phyloP scores from a whole-genome alignment of 495 filamentous ascomycete species.

The Pseudevernia furfuracea region DNA sequence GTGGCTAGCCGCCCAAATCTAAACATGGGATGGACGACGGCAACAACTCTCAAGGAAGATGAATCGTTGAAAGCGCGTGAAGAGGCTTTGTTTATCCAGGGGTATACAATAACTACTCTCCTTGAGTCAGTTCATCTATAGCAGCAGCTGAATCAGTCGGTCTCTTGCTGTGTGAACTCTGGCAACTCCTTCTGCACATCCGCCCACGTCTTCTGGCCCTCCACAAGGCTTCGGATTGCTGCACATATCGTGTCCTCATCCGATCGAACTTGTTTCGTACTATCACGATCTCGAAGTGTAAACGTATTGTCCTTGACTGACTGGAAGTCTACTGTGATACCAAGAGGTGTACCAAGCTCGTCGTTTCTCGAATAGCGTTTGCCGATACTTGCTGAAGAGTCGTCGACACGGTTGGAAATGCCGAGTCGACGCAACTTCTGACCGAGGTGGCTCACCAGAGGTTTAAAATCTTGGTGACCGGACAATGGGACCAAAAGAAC shows the following conservation, averaged over 20 bases:
- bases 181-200: constrained; percentile 54
- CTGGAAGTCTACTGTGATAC: constrained; percentile 65
- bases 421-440: constrained; percentile 49
- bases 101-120: background rate
- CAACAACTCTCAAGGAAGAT: too few relatives aligned
- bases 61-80: too few relatives aligned
- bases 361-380: constrained; percentile 62
- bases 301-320: constrained; percentile 58
- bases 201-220: constrained; percentile 58
- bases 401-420: constrained; percentile 57
- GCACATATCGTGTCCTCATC: constrained; percentile 57
- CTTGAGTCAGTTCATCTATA: constrained; percentile 1
- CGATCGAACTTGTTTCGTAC: constrained; percentile 59
- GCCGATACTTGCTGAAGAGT: constrained; percentile 60
- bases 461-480: constrained; percentile 49
- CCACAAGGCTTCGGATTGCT: constrained; percentile 52
- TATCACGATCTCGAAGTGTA: constrained; percentile 62
- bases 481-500: constrained; percentile 62
- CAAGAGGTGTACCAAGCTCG: constrained; percentile 59
- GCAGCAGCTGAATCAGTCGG: constrained; percentile 5
- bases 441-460: constrained; percentile 45
- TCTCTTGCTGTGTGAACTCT: constrained; percentile 60
- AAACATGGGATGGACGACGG: too few relatives aligned
- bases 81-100: too few relatives aligned
- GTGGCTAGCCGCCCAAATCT: constrained; percentile 1